Base-by-base conservation (phyloP, 1,284 basidiomycete genomes). In the Hortiboletus rubellus region DNA sequence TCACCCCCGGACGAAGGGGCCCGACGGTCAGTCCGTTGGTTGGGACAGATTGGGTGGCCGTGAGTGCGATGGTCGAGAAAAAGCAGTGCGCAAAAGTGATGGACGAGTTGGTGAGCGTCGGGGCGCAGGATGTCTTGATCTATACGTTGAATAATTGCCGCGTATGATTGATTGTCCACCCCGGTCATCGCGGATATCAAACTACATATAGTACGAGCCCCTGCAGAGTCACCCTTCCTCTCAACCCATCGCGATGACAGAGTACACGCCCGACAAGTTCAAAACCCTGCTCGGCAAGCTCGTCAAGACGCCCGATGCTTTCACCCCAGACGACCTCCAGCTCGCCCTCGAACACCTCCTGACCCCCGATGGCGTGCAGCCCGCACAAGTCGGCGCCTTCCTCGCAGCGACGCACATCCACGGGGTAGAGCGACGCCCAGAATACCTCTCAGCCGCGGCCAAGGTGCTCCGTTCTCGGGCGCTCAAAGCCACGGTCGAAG, bases 91-190 rank as follows among this genome's bases (percentile, higher is more conserved):
- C 96, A 3, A 80, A 79, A 37, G 84, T 89, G n/a, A 98, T 99
- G 96, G 96, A 99, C 72, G 78, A 85, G 55, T 76, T 99, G 51
- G 87, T 91, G 60, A 80, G 75, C 43, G 82, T 87, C 47, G 96
- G 96, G 22, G 96, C 96, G 0, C 85, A 91, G 72, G 96, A 99
- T 72, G 85, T 98, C 50, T 75, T 98, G 63, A 87, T 96, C 57
- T 89, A 97, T 67, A 91, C 87, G 61, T 77, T 99, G 63, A 88
- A 94, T 72, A 98, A 98, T 73, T 98, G 95, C 77, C 85, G 96
- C 75, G 95, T 98, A 18, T 67, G 46, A 67, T 27, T 27, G 27
- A 27, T 27, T 7, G 27, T 27, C 7, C 27, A 27, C 27, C 27
- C 27, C 27, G 27, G 27, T 27, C 27, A 27, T 27, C 4, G 27